These are phyloP conservation scores for Penicillium soppii DNA, from an alignment of 495 filamentous ascomycete species.

Conservation along the genomic window DNA sequence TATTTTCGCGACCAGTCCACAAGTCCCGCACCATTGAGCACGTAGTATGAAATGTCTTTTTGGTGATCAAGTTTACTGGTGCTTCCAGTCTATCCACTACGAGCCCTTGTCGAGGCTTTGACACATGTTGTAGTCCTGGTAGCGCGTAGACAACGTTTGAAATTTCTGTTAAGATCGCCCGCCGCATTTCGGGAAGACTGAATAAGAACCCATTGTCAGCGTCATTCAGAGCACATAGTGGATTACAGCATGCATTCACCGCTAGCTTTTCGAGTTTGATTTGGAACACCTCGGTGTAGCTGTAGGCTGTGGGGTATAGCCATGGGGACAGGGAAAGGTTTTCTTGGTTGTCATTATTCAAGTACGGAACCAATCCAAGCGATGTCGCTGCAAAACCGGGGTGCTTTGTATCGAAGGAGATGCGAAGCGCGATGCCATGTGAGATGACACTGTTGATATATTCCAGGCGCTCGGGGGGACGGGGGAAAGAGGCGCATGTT, in stretches of 20 bases:
- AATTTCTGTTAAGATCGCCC: constrained; percentile 55
- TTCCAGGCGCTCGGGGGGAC: constrained; percentile 55
- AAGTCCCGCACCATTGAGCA: constrained; percentile 76
- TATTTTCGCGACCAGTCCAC: constrained; percentile 56
- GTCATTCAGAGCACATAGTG: constrained; percentile 64
- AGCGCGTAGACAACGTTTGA: constrained; percentile 49
- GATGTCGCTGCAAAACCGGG: constrained; percentile 55
- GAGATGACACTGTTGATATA: constrained; percentile 68
- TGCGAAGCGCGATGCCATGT: constrained; percentile 53
- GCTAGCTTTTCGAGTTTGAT: constrained; percentile 71
- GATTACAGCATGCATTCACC: constrained; percentile 71
- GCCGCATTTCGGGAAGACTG: constrained; percentile 44
- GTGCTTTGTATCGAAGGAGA: constrained; percentile 57
- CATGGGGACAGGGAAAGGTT: constrained; percentile 25
- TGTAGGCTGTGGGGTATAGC: constrained; percentile 26
- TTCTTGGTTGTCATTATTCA: constrained; percentile 11
- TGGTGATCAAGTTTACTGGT: constrained; percentile 50
- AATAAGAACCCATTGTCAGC: constrained; percentile 62
- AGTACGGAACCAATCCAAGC: constrained; percentile 39
- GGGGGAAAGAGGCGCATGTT: constrained; percentile 59
- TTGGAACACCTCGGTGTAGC: constrained; percentile 28
- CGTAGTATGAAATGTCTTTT: constrained; percentile 57
- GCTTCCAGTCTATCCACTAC: constrained; percentile 45
- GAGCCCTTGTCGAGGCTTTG: constrained; percentile 47
- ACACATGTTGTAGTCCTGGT: constrained; percentile 56